These are phyloP conservation scores for Apiospora aurea DNA, from an alignment of 2,329 filamentous ascomycete species.

Conservation along the genomic window DNA sequence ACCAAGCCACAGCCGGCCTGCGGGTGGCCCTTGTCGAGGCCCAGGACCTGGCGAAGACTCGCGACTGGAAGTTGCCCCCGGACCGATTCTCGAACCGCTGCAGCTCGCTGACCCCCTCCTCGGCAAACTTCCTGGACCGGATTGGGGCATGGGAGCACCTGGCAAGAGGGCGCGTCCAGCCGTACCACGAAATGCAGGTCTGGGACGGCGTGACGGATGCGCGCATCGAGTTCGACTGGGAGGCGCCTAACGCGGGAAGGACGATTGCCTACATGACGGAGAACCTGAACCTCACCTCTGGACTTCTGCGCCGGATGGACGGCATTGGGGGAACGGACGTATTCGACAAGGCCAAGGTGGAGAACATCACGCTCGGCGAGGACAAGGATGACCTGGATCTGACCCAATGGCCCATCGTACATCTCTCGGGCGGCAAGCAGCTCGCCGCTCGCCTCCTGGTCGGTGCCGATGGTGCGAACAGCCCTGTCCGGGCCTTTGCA, in stretches of 20 bases:
- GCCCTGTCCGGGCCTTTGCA: slow-evolving; percentile 88
- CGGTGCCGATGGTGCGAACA: slow-evolving; percentile 94
- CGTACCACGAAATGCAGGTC: slow-evolving; percentile 96
- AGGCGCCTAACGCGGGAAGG: slow-evolving; percentile 48
- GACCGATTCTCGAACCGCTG: slow-evolving; percentile 90
- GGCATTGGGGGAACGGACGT: slow-evolving; percentile 73
- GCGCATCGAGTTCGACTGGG: slow-evolving; percentile 87
- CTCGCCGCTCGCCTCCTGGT: slow-evolving; percentile 86
- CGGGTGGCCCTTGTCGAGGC: slow-evolving; percentile 90
- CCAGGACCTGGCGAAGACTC: slow-evolving; percentile 78
- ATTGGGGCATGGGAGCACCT: slow-evolving; percentile 89
- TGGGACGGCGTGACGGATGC: slow-evolving; percentile 95
- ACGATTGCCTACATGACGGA: slow-evolving; percentile 97
- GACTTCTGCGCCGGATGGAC: slow-evolving; percentile 74
- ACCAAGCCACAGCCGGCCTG: slow-evolving; percentile 75
- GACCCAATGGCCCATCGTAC: slow-evolving; percentile 85
- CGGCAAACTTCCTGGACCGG: slow-evolving; percentile 79
- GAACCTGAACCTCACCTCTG: slow-evolving; percentile 87
- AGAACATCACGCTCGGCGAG: slow-evolving; percentile 78
- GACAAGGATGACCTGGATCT: slow-evolving; percentile 76
- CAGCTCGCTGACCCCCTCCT: slow-evolving; percentile 90
- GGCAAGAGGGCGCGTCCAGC: slow-evolving; percentile 75
- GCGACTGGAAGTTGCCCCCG: slow-evolving; percentile 69
- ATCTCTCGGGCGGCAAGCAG: slow-evolving; percentile 69
- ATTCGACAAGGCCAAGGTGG: slow-evolving; percentile 79